Conservation (phyloP, 169 alveolate genomes). For the Cryptosporidium felis region DNA sequence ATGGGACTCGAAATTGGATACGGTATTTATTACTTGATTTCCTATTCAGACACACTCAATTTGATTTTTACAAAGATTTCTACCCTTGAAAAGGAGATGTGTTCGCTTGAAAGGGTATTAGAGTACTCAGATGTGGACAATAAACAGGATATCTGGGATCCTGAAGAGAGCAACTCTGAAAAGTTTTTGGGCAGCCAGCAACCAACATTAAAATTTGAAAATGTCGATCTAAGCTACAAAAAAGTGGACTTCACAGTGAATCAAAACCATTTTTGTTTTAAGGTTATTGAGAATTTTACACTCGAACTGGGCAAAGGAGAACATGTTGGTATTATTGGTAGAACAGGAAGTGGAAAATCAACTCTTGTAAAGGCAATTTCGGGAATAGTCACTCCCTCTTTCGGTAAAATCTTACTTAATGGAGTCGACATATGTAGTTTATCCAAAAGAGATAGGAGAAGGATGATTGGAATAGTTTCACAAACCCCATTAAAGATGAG, state of each 20-base stretch:
- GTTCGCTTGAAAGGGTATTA: conserved; percentile 40
- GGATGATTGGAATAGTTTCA: conserved; percentile 17
- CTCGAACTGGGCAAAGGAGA: background rate
- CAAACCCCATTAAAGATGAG: background rate
- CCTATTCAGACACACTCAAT: conserved; percentile 28
- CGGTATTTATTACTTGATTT: background rate
- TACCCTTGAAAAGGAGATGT: conserved; percentile 54
- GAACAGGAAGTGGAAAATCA: conserved; percentile 66
- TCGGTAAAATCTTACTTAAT: background rate
- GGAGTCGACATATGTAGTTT: background rate
- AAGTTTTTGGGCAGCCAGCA: background rate
- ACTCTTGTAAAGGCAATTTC: conserved; percentile 9
- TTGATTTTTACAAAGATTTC: background rate
- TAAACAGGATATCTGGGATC: background rate
- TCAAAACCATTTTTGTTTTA: background rate
- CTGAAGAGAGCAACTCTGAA: background rate
- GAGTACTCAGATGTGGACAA: conserved; percentile 4
- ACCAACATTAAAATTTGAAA: background rate
- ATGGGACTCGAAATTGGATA: background rate
- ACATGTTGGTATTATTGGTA: conserved; percentile 44
- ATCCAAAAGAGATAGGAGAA: background rate
- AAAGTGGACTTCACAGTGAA: background rate
- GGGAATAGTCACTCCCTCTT: background rate
- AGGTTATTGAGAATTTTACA: background rate
- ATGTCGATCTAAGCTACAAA: background rate